Percentiles rank a stretch among this genome's conserved stretches.
phyloP scores from a whole-genome alignment of 495 filamentous ascomycete genomes.

The Durotheca rogersii region DNA sequence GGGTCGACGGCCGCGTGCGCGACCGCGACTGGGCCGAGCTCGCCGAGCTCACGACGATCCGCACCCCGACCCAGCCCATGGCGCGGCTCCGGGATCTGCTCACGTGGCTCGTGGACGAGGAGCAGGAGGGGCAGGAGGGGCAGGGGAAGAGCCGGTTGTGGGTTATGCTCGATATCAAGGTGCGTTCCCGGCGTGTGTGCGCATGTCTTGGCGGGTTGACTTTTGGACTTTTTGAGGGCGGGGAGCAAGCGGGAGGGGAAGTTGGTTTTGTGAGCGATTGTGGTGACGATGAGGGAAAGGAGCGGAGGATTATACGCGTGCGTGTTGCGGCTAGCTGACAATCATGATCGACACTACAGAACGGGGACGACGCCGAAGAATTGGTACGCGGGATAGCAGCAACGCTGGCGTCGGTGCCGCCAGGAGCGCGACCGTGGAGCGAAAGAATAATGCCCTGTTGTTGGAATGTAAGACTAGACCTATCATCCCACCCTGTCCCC shows the following conservation, averaged over 20 bases:
- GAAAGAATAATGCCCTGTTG: constrained; percentile 72
- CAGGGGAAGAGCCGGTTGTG: no score
- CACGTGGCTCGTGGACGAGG: no score
- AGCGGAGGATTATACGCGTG: no score
- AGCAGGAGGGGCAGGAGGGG: no score
- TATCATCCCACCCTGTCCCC: background rate
- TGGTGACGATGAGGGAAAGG: background rate
- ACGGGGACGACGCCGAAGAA: constrained; percentile 67
- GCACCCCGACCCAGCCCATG: constrained; percentile 68
- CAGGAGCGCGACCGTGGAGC: constrained; percentile 59
- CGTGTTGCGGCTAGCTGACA: no score
- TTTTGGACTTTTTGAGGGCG: no score
- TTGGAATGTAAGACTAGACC: constrained; percentile 62
- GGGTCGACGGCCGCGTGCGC: constrained; percentile 63
- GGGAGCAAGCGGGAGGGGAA: no score
- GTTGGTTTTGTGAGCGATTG: background rate
- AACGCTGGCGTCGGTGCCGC: constrained; percentile 56
- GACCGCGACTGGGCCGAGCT: constrained; percentile 75
- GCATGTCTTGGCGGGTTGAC: no score
- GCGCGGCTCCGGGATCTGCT: constrained; percentile 75
- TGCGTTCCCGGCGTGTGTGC: no score
- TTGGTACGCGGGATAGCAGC: constrained; percentile 65
- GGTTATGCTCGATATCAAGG: constrained; percentile 88
- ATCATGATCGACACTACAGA: no score
- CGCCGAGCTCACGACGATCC: constrained; percentile 64